Base-by-base conservation (phyloP, 1,284 basidiomycete genomes). In the Ustilago shanxiensis region DNA sequence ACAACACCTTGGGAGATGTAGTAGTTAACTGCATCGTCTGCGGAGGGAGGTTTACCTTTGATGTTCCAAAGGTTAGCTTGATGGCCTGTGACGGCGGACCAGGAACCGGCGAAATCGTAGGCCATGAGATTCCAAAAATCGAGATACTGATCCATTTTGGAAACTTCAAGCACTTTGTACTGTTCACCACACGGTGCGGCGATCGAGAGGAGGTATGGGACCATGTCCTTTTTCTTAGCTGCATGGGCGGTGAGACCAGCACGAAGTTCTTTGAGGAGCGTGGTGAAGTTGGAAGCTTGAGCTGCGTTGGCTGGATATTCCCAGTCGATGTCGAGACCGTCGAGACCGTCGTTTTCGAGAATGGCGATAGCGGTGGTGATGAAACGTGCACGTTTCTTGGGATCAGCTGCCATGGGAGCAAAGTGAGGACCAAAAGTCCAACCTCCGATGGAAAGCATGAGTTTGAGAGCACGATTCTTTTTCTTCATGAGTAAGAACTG, bases 41-140 rank as follows among this genome's bases (percentile, higher is more conserved):
- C 93, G n/a, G 74, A 78, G 4, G 82, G 69, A 0, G 69, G 31
- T 0, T 68, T 54, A 2, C 90, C 91, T 29, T 75, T 75, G 61
- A 75, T 71, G 58, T 65, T 67, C 83, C 91, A 95, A 14, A 96
- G 83, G 79, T 93, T 93, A 2, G 94, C 93, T 92, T 75, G 90
- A 87, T 83, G 94, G 91, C 93, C 93, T 92, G 78, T 89, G 71
- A 62, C 92, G 91, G 59, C 86, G 88, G 35, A 93, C 94, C 65
- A 93, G 82, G 80, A 77, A 22, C 87, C 86, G 49, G 76, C 62
- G 24, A 85, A 86, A 86, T 77, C 81, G 72, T 85, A 88, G 14
- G 93, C 91, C 95, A 98, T 97, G 63, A 98, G 86, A 86, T 96
- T 95, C 94, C 94, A 96, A 87, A 92, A 94, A 47, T 89, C 90